Evolutionary conservation across 805 yeast species (phyloP).

Genomic region (Teunomyces panamensis): DNA sequence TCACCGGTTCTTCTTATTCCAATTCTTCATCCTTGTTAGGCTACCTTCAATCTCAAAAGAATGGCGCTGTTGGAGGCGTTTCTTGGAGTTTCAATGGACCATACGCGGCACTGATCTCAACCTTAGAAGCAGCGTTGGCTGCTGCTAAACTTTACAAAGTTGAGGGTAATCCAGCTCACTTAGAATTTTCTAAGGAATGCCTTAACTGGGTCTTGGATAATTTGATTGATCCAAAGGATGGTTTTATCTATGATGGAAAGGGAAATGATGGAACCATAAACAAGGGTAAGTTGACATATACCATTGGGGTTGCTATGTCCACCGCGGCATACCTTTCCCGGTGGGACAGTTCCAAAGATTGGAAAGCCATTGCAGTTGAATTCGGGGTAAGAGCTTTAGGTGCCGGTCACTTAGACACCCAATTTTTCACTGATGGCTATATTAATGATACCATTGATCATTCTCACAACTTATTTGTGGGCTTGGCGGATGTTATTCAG

Average conservation of each 20-base stretch:
- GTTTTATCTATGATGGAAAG: conserved; percentile 24
- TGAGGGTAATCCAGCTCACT: conserved; percentile 6
- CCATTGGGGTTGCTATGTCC: conserved; percentile 22
- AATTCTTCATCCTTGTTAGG: conserved; percentile 15
- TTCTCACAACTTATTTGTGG: conserved; percentile 19
- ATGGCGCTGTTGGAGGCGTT: conserved; percentile 21
- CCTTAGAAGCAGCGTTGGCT: conserved; percentile 26
- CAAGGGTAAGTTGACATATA: conserved; percentile 27
- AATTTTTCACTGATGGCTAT: conserved; percentile 18
- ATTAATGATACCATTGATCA: conserved; percentile 23
- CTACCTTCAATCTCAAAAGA: conserved; percentile 16
- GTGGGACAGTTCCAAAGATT: conserved; percentile 12
- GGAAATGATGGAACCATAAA: conserved; percentile 15
- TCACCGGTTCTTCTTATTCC: conserved; percentile 5
- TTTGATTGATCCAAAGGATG: conserved; percentile 18
- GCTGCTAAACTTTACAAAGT: conserved; percentile 19
- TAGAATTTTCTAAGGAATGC: conserved; percentile 17
- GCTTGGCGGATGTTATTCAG: conserved; percentile 18
- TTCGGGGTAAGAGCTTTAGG: conserved; percentile 8
- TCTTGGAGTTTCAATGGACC: conserved; percentile 18
- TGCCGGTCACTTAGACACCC: conserved; percentile 13
- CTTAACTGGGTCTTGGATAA: conserved; percentile 14
- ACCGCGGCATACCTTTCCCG: conserved; percentile 16
- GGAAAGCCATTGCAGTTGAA: conserved; percentile 17
- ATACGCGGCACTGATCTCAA: conserved; percentile 27